phyloP scores from a whole-genome alignment of 1,284 basidiomycete genomes.

The Salmacisia buchloeana region DNA sequence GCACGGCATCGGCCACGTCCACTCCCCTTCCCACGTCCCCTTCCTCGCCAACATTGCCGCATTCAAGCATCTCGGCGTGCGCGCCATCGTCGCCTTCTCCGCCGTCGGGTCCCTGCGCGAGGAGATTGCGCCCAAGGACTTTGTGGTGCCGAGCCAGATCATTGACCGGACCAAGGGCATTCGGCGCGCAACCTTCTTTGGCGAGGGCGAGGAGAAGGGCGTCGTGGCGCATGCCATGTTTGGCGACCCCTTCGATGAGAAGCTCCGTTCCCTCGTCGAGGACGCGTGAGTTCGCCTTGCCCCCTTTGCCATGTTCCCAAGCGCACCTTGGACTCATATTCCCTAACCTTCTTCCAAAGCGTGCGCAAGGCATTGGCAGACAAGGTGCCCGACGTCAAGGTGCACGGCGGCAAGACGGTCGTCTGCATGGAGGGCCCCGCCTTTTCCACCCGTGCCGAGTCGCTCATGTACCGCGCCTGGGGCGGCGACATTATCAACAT shows the following conservation, averaged over 20 bases:
- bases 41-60: slow-evolving; percentile 89
- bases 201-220: slow-evolving; percentile 58
- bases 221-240: slow-evolving; percentile 90
- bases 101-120: slow-evolving; percentile 94
- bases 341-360: background rate
- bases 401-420: slow-evolving; percentile 73
- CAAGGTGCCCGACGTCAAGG: slow-evolving; percentile 25
- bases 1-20: slow-evolving; percentile 72
- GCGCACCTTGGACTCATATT: background rate
- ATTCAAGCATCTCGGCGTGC: slow-evolving; percentile 82
- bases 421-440: slow-evolving; percentile 97
- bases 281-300: slow-evolving; percentile 16
- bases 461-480: slow-evolving; percentile 84
- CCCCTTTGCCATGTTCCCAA: background rate
- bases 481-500: slow-evolving; percentile 64
- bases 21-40: slow-evolving; percentile 54
- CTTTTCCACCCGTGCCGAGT: slow-evolving; percentile 89
- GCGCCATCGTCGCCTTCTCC: slow-evolving; percentile 84
- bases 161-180: slow-evolving; percentile 95
- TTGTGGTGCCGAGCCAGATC: slow-evolving; percentile 83
- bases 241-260: slow-evolving; percentile 61
- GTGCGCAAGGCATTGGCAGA: slow-evolving; percentile 23
- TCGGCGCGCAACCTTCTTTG: slow-evolving; percentile 79
- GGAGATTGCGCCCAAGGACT: slow-evolving; percentile 71
- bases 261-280: slow-evolving; percentile 33